Conservation (phyloP, 2,329 filamentous ascomycete genomes). For the Proliferodiscus dingleyae region DNA sequence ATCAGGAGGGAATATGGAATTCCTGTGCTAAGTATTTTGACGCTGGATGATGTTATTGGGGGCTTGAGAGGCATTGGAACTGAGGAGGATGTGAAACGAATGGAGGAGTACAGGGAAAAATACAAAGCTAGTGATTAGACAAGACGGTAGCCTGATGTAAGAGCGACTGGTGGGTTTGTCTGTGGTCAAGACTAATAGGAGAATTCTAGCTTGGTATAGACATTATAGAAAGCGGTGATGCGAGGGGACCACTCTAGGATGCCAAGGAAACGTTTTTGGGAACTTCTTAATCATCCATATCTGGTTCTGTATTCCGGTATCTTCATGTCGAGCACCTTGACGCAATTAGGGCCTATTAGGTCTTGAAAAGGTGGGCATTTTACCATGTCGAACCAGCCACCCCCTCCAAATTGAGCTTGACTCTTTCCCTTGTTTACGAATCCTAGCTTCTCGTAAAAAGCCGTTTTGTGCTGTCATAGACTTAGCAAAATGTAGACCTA, state of each 20-base stretch:
- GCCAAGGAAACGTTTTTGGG: conserved; percentile 14
- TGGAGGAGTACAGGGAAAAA: conserved; percentile 68
- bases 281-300: conserved; percentile 21
- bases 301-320: conserved; percentile 24
- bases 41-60: conserved; percentile 75
- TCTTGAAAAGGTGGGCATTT: conserved; percentile 20
- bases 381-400: conserved; percentile 81
- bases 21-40: conserved; percentile 78
- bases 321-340: conserved; percentile 28
- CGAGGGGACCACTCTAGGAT: no score
- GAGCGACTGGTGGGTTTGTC: no score
- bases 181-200: no score
- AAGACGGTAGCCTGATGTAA: neutral
- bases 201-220: no score
- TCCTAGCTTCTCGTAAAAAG: conserved; percentile 72
- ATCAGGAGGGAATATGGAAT: conserved; percentile 78
- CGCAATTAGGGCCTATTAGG: neutral
- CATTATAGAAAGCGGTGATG: no score
- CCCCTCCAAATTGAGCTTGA: conserved; percentile 67
- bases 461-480: conserved; percentile 53
- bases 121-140: conserved; percentile 53
- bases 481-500: conserved; percentile 5
- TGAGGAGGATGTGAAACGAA: conserved; percentile 57
- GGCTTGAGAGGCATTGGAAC: conserved; percentile 59
- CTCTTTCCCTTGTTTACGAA: conserved; percentile 68